Evolutionary conservation across 495 filamentous ascomycete species (phyloP).

Genomic region (Penicillium flavigenum): DNA sequence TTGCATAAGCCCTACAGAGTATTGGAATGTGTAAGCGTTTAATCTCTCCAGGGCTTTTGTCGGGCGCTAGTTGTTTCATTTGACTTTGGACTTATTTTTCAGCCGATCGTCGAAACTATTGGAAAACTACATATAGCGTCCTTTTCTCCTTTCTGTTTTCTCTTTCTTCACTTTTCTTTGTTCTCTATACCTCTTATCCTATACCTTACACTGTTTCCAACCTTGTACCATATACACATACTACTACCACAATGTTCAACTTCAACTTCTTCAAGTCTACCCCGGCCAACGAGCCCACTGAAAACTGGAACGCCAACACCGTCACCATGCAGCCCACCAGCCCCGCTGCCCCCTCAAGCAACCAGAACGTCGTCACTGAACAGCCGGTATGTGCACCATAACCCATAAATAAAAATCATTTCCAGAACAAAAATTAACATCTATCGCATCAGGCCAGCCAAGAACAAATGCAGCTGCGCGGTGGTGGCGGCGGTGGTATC

Average conservation of each 20-base stretch:
- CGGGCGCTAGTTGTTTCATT: conserved; percentile 11
- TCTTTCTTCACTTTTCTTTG: background rate
- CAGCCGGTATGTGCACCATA: conserved; percentile 35
- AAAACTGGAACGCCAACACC: conserved; percentile 39
- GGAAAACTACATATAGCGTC: conserved; percentile 5
- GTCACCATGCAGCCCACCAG: conserved; percentile 44
- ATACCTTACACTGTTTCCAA: background rate
- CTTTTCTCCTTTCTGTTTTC: background rate
- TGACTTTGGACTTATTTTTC: background rate
- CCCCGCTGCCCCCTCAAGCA: conserved; percentile 32
- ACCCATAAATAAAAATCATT: background rate
- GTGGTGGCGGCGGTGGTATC: conserved; percentile 42
- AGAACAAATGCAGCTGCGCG: conserved; percentile 45
- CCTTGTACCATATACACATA: background rate
- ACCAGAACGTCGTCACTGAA: conserved; percentile 34
- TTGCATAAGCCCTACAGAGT: too few relatives aligned
- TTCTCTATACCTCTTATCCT: background rate
- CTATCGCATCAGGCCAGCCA: conserved; percentile 26
- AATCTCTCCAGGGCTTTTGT: background rate
- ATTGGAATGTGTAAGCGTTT: background rate
- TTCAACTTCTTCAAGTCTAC: conserved; percentile 43
- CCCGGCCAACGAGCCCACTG: conserved; percentile 28
- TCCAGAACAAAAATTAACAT: conserved; percentile 12
- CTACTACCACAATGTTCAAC: conserved; percentile 31
- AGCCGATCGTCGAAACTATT: conserved; percentile 28